phyloP scores from a whole-genome alignment of 306 rosid species.

The Adenanthera pavonina region DNA sequence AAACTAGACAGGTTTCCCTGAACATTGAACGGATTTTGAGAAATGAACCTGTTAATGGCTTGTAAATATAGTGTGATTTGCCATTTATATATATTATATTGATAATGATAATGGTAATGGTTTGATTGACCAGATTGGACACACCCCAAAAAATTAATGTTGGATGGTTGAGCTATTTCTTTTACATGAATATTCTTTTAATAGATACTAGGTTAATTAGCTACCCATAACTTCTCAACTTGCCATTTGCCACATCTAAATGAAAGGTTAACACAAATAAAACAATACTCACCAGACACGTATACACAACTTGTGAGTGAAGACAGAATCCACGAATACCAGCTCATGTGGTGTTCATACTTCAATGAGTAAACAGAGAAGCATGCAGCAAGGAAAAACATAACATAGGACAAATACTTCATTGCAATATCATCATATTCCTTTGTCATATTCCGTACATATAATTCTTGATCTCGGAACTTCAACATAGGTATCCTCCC shows the following conservation, averaged over 20 bases:
- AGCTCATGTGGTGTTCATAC: conserved; percentile 96
- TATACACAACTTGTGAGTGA: conserved; percentile 96
- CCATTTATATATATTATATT: no score
- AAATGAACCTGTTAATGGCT: no score
- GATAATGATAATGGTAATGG: no score
- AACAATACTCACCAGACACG: conserved; percentile 83
- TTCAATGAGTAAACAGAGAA: conserved; percentile 78
- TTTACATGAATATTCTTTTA: no score
- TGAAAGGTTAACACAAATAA: conserved; percentile 18
- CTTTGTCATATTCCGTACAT: conserved; percentile 85
- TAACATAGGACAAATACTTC: conserved; percentile 85
- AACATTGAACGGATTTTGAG: no score
- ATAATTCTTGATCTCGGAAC: conserved; percentile 89
- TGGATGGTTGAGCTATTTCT: neutral
- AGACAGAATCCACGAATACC: conserved; percentile 99
- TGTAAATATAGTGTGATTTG: no score
- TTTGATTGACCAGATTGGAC: neutral
- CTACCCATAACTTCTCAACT: neutral
- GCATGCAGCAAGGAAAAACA: conserved; percentile 80
- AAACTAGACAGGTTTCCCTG: no score
- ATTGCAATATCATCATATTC: conserved; percentile 97
- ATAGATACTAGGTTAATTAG: neutral
- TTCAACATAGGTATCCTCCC: conserved; percentile 90
- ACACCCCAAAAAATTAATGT: neutral
- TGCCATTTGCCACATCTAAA: neutral